Evolutionary conservation across 2,329 filamentous ascomycete genomes (phyloP), one percentile per base, ranked within the genome.

Genomic region (Aspergillus sclerotialis): DNA sequence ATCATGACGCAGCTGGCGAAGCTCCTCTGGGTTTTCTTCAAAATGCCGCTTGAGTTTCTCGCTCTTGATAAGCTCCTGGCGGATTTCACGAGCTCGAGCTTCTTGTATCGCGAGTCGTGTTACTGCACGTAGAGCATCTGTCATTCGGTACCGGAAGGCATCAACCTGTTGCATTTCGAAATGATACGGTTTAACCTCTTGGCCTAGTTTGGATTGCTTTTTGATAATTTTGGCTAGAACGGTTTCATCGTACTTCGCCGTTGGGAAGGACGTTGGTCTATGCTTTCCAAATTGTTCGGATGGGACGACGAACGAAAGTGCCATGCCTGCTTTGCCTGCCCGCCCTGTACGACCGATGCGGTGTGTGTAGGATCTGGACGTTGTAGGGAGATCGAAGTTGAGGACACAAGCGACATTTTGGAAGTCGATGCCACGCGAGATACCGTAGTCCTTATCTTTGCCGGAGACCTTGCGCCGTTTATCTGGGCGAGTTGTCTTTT

Each of bases 361-460:
- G 64, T 98, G 92, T n/a, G 85, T 93, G 62, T 98, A 98, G 7
- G 87, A 94, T 57, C 87, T 93, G 24, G 87, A 82, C 7, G 81
- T 83, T 11, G 80, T 78, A 1, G 92, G 92, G 11, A 98, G 80
- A 61, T 98, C 92, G 60, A 98, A 98, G 67, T 98, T 98, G 57
- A 98, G 78, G 15, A 98, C 89, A 43, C 85, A 88, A 3, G 87
- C 80, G 35, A 98, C 89, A 54, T 95, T 90, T 53, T 92, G 82
- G 69, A 98, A 98, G 63, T 98, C 92, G 49, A 98, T 93, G 38
- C 90, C 92, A 50, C 92, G 78, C 8, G 89, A 90, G n/a, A 98
- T 82, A 12, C 92, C 89, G 52, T 92, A 98, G 53, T 98, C 92
- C 44, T 84, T 82, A 52, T 93, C 84, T 49, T 79, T 81, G 5